Base-by-base conservation (phyloP, 371 early-diverging fungal genomes). In the Mucor plumbeus region DNA sequence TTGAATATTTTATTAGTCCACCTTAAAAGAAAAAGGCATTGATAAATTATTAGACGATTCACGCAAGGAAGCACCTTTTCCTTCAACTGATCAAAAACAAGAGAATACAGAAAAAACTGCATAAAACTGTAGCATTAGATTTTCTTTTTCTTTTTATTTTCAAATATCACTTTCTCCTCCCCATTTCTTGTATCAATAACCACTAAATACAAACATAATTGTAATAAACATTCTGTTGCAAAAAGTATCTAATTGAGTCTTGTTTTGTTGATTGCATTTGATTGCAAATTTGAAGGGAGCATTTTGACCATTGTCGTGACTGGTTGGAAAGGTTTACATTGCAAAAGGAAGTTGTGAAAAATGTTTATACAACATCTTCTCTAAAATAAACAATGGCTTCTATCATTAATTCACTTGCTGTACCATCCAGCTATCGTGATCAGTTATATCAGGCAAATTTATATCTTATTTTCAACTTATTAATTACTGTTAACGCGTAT, bases 391-490 rank as follows among this genome's bases (percentile, higher is more conserved):
- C 41, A 85, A 26, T 87, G 90, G 79, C 88, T 11, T 83, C 90
- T 8, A 85, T 94, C 44, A 93, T 95, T 56, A 91, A 89, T 64
- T 87, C 92, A 19, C 89, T 96, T 15, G 94, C 91, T 43, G 90
- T 87, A 9, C 95, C 95, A 34, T 94, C 94, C 35, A 86, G 89
- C 19, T 97, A 97, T 84, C 86, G 89, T 62, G 97, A 97, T 84
- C 85, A 91, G 44, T 86, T 88, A 62, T 95, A 90, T 78, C 86
- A 90, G 77, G 92, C 90, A 35, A 7, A 11, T 1, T 50, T 31
- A 11, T 10, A 4, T 13, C 4, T 0, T 38, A 9, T 13, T 31
- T 31, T 31, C 2, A 10, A 53, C 1, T 1, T 5, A 53, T 13
- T 11, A 31, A 26, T 53, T 13, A 2, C 13, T 13, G 19, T 21